A percentile compares a stretch with the other conserved stretches of the same genome.
Evolutionary conservation across 2,329 filamentous ascomycete genomes (phyloP).

Genomic region (Alternaria ethzedia): DNA sequence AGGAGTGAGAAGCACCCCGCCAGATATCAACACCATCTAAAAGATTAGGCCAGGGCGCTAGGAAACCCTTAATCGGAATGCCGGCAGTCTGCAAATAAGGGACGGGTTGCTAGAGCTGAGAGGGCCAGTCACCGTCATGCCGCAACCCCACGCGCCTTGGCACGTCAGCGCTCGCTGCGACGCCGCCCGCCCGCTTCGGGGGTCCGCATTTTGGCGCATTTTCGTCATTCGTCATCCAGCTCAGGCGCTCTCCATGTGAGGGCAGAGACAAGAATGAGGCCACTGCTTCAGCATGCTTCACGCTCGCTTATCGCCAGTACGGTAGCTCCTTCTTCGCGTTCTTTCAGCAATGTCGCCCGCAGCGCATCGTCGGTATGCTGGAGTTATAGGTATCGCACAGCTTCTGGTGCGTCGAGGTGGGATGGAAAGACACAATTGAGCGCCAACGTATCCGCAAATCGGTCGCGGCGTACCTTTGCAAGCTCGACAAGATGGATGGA

Average conservation of each 20-base stretch:
- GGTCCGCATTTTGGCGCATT: constrained; percentile 14
- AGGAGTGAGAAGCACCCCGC: not conserved
- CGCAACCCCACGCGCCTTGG: constrained; percentile 31
- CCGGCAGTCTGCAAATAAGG: constrained; percentile 20
- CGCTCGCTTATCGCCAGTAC: constrained; percentile 35
- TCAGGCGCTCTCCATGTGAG: constrained; percentile 32
- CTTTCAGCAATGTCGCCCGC: constrained; percentile 14
- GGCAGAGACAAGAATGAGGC: constrained; percentile 44
- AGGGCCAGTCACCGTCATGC: constrained; percentile 23
- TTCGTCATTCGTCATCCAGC: constrained; percentile 20
- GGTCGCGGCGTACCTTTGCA: constrained; percentile 24
- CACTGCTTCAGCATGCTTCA: constrained; percentile 51
- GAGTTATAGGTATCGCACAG: constrained; percentile 39
- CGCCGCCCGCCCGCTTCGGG: constrained; percentile 8
- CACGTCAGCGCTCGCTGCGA: constrained; percentile 30
- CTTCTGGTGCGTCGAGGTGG: constrained; percentile 20
- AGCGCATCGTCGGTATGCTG: constrained; percentile 32
- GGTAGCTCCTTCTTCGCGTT: constrained; percentile 17
- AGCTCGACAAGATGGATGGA: constrained; percentile 29
- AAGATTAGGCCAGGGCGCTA: constrained; percentile 15
- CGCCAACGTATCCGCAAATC: not conserved
- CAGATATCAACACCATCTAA: not conserved
- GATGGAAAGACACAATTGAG: constrained; percentile 8
- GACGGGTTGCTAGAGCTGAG: not conserved
- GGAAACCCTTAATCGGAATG: constrained; percentile 26